These are phyloP conservation scores for Calvatia gigantea DNA, from an alignment of 768 basidiomycete species.

Conservation along the genomic window DNA sequence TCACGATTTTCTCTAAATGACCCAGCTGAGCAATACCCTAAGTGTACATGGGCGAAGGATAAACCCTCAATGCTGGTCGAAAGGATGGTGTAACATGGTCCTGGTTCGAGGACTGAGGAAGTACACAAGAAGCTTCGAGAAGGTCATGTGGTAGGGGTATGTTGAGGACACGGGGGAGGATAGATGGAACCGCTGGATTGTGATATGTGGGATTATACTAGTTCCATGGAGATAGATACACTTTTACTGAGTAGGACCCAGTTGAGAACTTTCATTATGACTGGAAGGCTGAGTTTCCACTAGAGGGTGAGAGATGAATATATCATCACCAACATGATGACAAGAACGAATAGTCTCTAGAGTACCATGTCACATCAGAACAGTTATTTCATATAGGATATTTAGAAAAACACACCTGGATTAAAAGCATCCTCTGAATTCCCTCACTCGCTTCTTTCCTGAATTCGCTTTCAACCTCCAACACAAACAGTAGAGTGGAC, in stretches of 20 bases:
- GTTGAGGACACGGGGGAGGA: conserved; percentile 44
- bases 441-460: neutral
- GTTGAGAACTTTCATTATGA: conserved; percentile 52
- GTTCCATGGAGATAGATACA: neutral
- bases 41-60: conserved; percentile 72
- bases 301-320: conserved; percentile 59
- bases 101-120: conserved; percentile 69
- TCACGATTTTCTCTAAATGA: conserved; percentile 26
- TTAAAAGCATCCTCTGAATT: conserved; percentile 16
- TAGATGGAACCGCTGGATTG: conserved; percentile 42
- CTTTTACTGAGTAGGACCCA: conserved; percentile 63
- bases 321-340: conserved; percentile 50
- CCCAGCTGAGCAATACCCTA: conserved; percentile 65
- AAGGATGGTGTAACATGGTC: conserved; percentile 72
- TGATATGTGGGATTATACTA: neutral
- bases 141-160: conserved; percentile 32
- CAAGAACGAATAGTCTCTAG: conserved; percentile 41
- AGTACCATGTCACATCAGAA: neutral
- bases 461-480: neutral
- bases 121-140: too few relatives aligned
- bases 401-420: conserved; percentile 24
- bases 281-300: conserved; percentile 63
- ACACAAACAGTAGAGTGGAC: conserved; percentile 10
- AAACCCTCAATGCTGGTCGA: conserved; percentile 81
- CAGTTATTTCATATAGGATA: too few relatives aligned